A percentile compares a stretch with the other conserved stretches of the same genome.
phyloP scores from a whole-genome alignment of 208 protist genomes.

The Angomonas ambiguus region DNA sequence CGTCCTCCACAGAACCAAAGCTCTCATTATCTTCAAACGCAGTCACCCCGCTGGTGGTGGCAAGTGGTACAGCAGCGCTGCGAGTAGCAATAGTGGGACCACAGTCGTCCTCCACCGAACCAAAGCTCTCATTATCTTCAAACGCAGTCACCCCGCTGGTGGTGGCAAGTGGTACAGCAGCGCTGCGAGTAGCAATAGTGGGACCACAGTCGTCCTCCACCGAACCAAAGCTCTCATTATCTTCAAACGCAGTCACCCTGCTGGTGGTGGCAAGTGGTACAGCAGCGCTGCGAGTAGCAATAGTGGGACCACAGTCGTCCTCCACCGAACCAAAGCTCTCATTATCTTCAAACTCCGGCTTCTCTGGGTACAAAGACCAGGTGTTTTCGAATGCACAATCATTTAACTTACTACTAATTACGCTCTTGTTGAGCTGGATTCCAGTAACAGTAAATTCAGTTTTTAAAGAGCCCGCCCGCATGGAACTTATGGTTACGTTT shows the following conservation, averaged over 20 bases:
- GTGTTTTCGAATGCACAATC: background rate
- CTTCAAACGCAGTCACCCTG: background rate
- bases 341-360: background rate
- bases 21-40: slow-evolving; percentile 14
- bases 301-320: background rate
- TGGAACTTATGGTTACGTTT: too few relatives aligned
- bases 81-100: background rate
- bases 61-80: background rate
- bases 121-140: slow-evolving; percentile 17
- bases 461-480: too few relatives aligned
- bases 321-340: background rate
- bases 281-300: background rate
- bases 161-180: background rate
- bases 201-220: background rate
- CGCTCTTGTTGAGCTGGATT: too few relatives aligned
- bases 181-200: background rate
- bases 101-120: slow-evolving; percentile 9
- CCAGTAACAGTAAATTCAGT: too few relatives aligned
- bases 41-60: background rate
- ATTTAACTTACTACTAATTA: too few relatives aligned
- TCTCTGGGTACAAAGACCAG: too few relatives aligned
- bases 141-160: background rate
- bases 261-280: background rate
- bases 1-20: slow-evolving; percentile 15
- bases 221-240: slow-evolving; percentile 18